Evolutionary conservation across 495 filamentous ascomycete species (phyloP).

Genomic region (Xylaria grammica): DNA sequence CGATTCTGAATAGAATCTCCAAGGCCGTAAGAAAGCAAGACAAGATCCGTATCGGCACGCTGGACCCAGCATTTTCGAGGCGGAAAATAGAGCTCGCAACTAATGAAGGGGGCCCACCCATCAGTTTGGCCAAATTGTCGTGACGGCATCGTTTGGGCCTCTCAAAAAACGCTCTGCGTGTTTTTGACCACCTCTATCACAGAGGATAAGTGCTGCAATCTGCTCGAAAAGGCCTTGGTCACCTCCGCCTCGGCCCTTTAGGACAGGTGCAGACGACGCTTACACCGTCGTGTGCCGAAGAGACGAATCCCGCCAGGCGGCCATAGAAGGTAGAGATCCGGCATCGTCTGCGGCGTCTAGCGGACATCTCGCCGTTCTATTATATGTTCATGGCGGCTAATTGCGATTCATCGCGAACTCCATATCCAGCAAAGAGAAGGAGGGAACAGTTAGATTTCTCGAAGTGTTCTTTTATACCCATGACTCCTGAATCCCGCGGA

Average conservation of each 20-base stretch:
- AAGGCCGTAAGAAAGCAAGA: no score
- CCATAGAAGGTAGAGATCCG: background rate
- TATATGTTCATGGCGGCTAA: background rate
- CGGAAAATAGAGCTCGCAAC: background rate
- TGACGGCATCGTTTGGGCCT: no score
- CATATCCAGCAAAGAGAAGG: background rate
- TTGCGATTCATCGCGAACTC: background rate
- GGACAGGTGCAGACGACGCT: background rate
- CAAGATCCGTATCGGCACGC: background rate
- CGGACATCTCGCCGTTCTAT: background rate
- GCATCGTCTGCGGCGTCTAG: background rate
- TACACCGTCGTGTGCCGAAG: background rate
- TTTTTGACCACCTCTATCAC: background rate
- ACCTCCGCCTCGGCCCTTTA: background rate
- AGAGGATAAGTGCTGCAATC: background rate
- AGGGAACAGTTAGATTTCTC: background rate
- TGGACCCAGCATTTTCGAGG: no score
- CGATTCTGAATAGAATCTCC: background rate
- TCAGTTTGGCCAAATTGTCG: background rate
- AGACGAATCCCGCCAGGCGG: background rate
- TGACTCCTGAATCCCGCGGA: background rate
- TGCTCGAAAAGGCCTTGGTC: background rate
- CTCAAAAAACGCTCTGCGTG: background rate
- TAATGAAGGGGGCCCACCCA: background rate
- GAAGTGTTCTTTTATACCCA: background rate